Base-by-base conservation (phyloP, 768 basidiomycete genomes). In the Strobilomyces dryophilus region DNA sequence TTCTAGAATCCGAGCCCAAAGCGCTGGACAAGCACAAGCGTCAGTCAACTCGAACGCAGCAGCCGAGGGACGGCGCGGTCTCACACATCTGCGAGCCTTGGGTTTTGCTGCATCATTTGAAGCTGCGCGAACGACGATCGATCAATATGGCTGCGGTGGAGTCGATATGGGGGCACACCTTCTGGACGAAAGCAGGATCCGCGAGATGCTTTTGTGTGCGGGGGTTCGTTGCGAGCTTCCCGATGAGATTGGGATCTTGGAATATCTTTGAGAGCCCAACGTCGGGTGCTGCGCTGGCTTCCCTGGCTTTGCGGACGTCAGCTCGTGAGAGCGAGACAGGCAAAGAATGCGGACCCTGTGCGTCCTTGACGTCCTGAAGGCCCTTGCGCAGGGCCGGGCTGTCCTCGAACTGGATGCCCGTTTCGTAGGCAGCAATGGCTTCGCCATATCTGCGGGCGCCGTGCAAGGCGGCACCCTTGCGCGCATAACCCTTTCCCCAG, bases 401-500 rank as follows among this genome's bases (percentile, higher is more conserved):
- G 61, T 89, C 88, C 68, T 95, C 95, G 47, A 86, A 68, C 63
- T 87, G 82, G 39, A 97, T 74, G 18, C 94, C 95, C 26, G 74
- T 72, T 63, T 95, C 84, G 71, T 95, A 95, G 8, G 87, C 83
- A 51, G 79, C 76, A 59, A 95, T 87, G 8, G 93, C 93, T 15
- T 94, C 91, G 53, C 85, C 87, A 62, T 82, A 95, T 66, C 79
- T 76, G 53, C 78, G 77, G 34, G 82, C 76, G 31, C 95, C 95
- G 63, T 97, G 95, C 54, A 97, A 72, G 26, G 95, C 95, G 45
- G 95, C 94, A 43, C 95, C 95, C 66, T 93, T 93, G 52, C 95
- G 82, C 15, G 86, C 87, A 73, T 87, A 92, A 7, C 94, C 93
- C 68, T 98, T 98, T 26, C 85, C 75, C 89, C 95, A 97, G 1